These are phyloP conservation scores for Sanghuangporus baumii DNA, from an alignment of 1,284 basidiomycete genomes.

Conservation along the genomic window DNA sequence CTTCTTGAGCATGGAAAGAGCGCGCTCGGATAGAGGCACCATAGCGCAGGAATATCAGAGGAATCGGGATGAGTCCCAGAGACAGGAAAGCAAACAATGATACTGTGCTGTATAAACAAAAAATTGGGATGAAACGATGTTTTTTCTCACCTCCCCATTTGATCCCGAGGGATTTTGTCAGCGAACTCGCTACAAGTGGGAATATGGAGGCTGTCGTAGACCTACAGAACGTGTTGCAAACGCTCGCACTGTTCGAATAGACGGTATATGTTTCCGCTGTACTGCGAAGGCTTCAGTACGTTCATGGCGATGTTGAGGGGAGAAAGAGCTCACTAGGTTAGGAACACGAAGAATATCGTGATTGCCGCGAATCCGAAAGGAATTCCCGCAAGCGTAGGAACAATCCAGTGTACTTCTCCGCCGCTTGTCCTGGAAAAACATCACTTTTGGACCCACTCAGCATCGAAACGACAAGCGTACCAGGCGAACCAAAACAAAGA, in stretches of 20 bases:
- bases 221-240: slow-evolving; percentile 24
- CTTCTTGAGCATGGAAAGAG: slow-evolving; percentile 25
- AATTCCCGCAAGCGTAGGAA: slow-evolving; percentile 25
- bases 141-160: slow-evolving; percentile 25
- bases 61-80: slow-evolving; percentile 26
- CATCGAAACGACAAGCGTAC: slow-evolving; percentile 16
- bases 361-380: slow-evolving; percentile 25
- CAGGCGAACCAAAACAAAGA: slow-evolving; percentile 30
- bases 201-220: slow-evolving; percentile 24
- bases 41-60: slow-evolving; percentile 26
- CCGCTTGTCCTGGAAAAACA: slow-evolving; percentile 24
- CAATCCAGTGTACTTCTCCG: slow-evolving; percentile 25
- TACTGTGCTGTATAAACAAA: slow-evolving; percentile 15
- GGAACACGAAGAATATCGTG: slow-evolving; percentile 16
- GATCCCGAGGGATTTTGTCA: slow-evolving; percentile 24
- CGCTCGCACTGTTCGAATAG: slow-evolving; percentile 26
- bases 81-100: slow-evolving; percentile 27
- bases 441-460: not conserved
- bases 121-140: not conserved
- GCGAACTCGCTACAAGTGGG: slow-evolving; percentile 24
- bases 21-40: slow-evolving; percentile 23
- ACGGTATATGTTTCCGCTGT: slow-evolving; percentile 23
- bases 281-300: slow-evolving; percentile 11
- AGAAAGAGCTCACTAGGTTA: slow-evolving; percentile 15
- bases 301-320: not conserved